phyloP scores from a whole-genome alignment of 352 stramenopile genomes.

The Phytophthora cryptogea region DNA sequence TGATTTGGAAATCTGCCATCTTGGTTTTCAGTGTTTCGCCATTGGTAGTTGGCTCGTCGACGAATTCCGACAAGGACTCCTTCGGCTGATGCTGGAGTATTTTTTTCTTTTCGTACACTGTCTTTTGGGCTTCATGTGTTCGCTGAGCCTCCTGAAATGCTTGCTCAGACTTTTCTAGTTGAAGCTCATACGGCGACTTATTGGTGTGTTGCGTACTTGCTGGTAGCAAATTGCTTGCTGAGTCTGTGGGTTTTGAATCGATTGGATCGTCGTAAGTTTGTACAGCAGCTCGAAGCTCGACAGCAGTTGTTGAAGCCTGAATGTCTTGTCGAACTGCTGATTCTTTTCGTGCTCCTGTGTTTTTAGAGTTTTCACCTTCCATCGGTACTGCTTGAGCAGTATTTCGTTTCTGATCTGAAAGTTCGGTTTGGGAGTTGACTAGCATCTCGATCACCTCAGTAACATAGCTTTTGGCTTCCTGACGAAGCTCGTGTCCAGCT shows the following conservation, averaged over 20 bases:
- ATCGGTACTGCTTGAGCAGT: not conserved
- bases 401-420: conserved; percentile 13
- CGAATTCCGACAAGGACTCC: conserved; percentile 7
- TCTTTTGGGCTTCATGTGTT: conserved; percentile 45
- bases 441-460: conserved; percentile 84
- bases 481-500: conserved; percentile 86
- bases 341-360: not conserved
- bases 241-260: not conserved
- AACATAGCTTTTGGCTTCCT: conserved; percentile 87
- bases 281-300: not conserved
- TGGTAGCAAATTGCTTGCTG: not conserved
- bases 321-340: conserved; percentile 1
- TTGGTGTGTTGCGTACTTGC: conserved; percentile 2
- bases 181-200: conserved; percentile 48
- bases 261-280: not conserved
- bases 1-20: conserved; percentile 7
- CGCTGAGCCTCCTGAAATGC: conserved; percentile 47
- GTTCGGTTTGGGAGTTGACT: conserved; percentile 51
- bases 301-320: not conserved
- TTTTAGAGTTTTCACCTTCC: conserved; percentile 3
- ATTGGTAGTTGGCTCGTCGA: not conserved
- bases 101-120: conserved; percentile 43
- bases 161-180: conserved; percentile 51
- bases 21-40: not conserved
- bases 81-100: conserved; percentile 26